Conservation (phyloP, 1,139 yeast species). For the Zygoascus hellenicus region DNA sequence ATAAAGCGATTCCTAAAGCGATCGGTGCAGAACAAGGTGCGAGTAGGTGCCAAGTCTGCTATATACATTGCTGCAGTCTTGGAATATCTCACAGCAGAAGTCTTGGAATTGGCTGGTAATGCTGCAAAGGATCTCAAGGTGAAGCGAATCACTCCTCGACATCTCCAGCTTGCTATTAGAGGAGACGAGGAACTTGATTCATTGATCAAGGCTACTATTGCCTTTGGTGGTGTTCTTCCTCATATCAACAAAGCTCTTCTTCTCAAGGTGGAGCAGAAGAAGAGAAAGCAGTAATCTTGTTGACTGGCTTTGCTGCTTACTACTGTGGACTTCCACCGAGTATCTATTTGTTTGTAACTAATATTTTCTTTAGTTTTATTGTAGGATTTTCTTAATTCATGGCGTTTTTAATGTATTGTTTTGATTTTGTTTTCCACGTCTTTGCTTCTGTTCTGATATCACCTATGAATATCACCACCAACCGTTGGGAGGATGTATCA, state of each 20-base stretch:
- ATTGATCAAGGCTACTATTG: slow-evolving; percentile 93
- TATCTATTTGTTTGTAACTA: neutral
- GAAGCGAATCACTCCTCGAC: slow-evolving; percentile 98
- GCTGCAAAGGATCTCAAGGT: slow-evolving; percentile 98
- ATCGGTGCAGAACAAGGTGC: slow-evolving; percentile 85
- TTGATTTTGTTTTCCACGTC: neutral
- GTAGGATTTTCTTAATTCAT: slow-evolving; percentile 3
- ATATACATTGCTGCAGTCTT: slow-evolving; percentile 94
- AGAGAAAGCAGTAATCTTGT: slow-evolving; percentile 36
- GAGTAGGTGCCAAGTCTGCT: slow-evolving; percentile 98
- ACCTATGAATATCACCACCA: no score
- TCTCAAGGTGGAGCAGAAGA: slow-evolving; percentile 87
- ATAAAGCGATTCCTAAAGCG: slow-evolving; percentile 91
- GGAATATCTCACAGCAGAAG: slow-evolving; percentile 97
- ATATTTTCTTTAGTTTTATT: slow-evolving; percentile 1
- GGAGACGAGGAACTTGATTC: slow-evolving; percentile 98
- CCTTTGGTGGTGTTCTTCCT: slow-evolving; percentile 99
- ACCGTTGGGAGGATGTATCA: no score
- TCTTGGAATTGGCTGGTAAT: slow-evolving; percentile 96
- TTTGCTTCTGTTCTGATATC: no score
- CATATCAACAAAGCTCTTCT: slow-evolving; percentile 91
- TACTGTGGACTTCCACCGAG: neutral
- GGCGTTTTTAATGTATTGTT: neutral
- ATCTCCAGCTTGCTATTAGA: slow-evolving; percentile 95
- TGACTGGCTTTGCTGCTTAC: neutral